Evolutionary conservation across 129 eudicot species (phyloP).

Genomic region (Tagetes erecta): DNA sequence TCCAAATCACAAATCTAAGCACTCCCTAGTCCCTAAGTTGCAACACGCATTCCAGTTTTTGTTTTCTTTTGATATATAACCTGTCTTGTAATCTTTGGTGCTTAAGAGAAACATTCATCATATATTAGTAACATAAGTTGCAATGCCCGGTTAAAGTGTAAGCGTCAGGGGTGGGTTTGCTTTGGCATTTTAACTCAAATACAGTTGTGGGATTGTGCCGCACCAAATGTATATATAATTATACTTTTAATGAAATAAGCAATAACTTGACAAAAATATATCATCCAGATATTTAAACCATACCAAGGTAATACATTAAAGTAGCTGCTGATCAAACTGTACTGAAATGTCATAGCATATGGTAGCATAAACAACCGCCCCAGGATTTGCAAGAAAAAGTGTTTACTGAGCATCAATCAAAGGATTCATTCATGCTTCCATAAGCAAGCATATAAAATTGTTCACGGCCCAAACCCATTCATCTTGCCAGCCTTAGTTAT

Average conservation of each 20-base stretch:
- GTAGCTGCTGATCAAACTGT: neutral
- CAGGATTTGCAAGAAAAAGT: neutral
- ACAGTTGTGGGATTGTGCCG: neutral
- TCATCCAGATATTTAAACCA: neutral
- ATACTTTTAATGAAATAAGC: conserved; percentile 4
- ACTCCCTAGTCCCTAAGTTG: neutral
- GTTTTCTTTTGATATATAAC: neutral
- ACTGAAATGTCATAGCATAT: neutral
- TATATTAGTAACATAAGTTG: neutral
- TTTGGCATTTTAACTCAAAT: conserved; percentile 8
- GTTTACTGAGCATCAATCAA: neutral
- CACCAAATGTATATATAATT: neutral
- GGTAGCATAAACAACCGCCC: neutral
- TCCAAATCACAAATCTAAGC: neutral
- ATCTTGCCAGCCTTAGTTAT: neutral
- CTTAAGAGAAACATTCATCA: neutral
- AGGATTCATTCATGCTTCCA: neutral
- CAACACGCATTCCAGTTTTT: neutral
- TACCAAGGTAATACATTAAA: conserved; percentile 3
- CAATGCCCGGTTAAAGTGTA: neutral
- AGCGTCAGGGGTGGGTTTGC: neutral
- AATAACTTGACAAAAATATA: neutral
- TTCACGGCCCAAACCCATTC: neutral
- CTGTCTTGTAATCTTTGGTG: neutral
- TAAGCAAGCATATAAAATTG: neutral